Base-by-base conservation (phyloP, 2,329 filamentous ascomycete genomes). In the Amphichorda felina region DNA sequence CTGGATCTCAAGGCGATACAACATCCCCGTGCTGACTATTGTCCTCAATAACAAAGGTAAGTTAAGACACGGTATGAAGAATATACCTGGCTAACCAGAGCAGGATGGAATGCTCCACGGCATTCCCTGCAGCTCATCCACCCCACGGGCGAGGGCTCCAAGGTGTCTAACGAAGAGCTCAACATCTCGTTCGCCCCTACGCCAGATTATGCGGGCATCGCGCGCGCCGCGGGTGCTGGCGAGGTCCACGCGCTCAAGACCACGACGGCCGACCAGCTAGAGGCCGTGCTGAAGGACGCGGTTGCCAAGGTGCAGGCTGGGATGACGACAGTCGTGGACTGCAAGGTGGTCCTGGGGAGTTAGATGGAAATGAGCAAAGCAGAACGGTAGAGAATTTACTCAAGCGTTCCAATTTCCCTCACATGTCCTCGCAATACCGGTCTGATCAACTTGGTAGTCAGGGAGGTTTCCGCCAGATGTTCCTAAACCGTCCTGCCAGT, bases 181-280 rank as follows among this genome's bases (percentile, higher is more conserved):
- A 65, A 65, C 39, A 66, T 66, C 38, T 63, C 60, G 4, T 64
- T 67, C 33, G 50, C 50, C 14, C 63, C 63, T 1, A 49, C 56
- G 2, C 63, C 63, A 2, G 58, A 67, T 46, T 67, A 60, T 44
- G 47, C 60, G 5, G 41, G 70, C 28, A 75, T 79, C 35, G 74
- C 72, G 15, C 72, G 73, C 54, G 73, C 72, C 1, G 71, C 73
- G 0, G 66, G 69, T 0, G 69, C 66, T 2, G 72, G 71, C 6
- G 61, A 72, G 15, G 52, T 75, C 9, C 65, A 65, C 38, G 59
- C 71, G 0, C 68, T 64, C 0, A 55, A 53, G 36, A 68, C 72
- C 1, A 62, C 66, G 30, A 57, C 63, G 37, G 56, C 60, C 2
- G 54, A 54, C 3, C 61, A 68, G n/a, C 54, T 75, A 8, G 63